Base-by-base conservation (phyloP, 73 alveolate genomes). In the Blepharisma japonicum region DNA sequence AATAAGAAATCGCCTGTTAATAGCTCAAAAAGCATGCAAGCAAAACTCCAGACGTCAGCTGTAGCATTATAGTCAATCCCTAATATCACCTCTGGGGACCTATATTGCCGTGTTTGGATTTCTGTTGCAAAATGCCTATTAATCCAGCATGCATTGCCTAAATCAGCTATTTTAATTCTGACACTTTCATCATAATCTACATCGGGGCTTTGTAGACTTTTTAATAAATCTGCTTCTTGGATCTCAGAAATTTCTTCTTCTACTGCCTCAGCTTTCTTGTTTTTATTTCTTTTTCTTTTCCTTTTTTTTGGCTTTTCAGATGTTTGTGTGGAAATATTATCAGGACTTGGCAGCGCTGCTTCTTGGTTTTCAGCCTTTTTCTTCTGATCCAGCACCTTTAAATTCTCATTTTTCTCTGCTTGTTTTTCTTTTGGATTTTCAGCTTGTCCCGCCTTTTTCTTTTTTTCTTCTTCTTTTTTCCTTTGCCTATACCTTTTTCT, bases 1-100 rank as follows among this genome's bases (percentile, higher is more conserved):
- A 97, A 97, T 56, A 97, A 83, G 85, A 96, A 97, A 79, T 97
- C 99, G 18, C 99, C 99, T 9, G 99, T 96, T 9, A 92, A 89
- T 84, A 96, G 87, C 84, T 96, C 99, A 85, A 93, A 96, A 38
- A 96, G 82, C 94, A 94, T 89, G 81, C 98, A 94, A 51, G 98
- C 98, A 88, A 94, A 96, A 48, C 96, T 81, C 99, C 99, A 95
- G 23, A 94, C 83, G 81, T 95, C 99, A 56, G 98, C 98, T 38
- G 99, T 87, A 53, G 94, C 88, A 68, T 94, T 93, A 86, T 96
- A 96, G 68, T 88, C 84, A n/a, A 90, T 89, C n/a, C 98, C 98
- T 67, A 96, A 81, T 66, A 96, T 92, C 9, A 96, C 98, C 90
- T 96, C 99, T 9, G 99, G 99, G 21, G 99, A 94, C 42, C 99